Base-by-base conservation (phyloP, 78 protist species). In the Dictyostelium purpureum region DNA sequence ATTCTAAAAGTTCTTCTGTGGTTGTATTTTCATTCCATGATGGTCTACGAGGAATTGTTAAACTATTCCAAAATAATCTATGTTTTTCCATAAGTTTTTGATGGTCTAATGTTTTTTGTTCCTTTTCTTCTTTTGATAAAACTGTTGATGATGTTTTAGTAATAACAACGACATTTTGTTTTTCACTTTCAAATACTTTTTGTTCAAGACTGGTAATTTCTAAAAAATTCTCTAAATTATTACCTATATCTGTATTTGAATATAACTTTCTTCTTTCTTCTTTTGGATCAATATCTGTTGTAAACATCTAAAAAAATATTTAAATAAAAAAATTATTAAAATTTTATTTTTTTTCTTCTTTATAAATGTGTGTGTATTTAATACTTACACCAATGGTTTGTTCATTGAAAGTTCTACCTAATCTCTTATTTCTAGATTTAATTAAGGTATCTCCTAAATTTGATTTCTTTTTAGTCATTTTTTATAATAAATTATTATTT, bases 1-100 rank as follows among this genome's bases (percentile, higher is more conserved):
- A 9, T 18, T 7, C 33, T 14, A 94, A 77, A 21, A 98, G 47
- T 63, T 98, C 90, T 31, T 82, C 97, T 11, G 79, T 51, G 0
- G 96, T 66, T 79, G 87, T 96, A 19, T 12, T 35, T 40, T 42
- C 75, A 56, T 47, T 65, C 98, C 99, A 97, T 3, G 10, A 2
- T 0, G 99, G 99, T 52, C 98, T 77, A 18, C 96, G 63, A 11
- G 99, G 99, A 24, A 97, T 89, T 1, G 92, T 85, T 10, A 85
- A 47, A 6, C 76, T 59, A 35, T 85, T 43, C 88, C 91, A 59
- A 95, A 76, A 45, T 0, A 37, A 51, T 9, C 35, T 61, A 42
- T 81, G 45, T 57, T 69, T 78, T 63, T 70, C 75, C 28, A 45
- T 40, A 0, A 56, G n/a, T 24, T 78, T 19, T 45, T 77, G 70